Base-by-base conservation (phyloP, 2,329 filamentous ascomycete genomes). In the Tolypocladium ophioglossoides region DNA sequence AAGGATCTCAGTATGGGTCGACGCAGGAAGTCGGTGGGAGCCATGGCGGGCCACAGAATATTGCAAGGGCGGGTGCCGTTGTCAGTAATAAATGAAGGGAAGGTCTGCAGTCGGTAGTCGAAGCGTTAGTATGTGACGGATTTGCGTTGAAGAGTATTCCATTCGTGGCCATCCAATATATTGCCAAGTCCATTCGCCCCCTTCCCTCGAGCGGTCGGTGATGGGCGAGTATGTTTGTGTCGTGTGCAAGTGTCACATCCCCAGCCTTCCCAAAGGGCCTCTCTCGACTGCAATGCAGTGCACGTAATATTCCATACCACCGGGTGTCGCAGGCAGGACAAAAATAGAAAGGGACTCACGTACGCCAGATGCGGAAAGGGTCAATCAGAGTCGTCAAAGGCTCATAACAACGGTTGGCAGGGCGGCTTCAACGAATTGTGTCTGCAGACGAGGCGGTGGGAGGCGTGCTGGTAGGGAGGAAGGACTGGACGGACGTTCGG, bases 401-500 rank as follows among this genome's bases (percentile, higher is more conserved):
- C 22, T 34, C 39, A 48, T 50, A 30, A 50, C 46, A 50, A 54
- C 41, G 44, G 46, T 22, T 50, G 32, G 52, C 22, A 44, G 20
- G 51, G 27, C 11, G 18, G 40, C 30, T 5, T 12, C 3, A 20
- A 27, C 18, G 32, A 40, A 51, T 49, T 51, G 54, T 24, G 47
- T 46, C 50, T 40, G 49, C 52, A 49, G 50, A 38, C 55, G 51
- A 49, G 51, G 35, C 30, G 47, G 32, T 10, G 18, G 41, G 44
- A 44, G 40, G 24, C 16, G 24, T 10, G 41, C 41, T 50, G 38
- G 37, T 16, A 32, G 35, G 30, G 35, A 30, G 12, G 22, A 70
- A 69, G 61, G 69, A 71, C 64, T 64, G 72, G 72, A 71, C 70
- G 69, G 68, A 70, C 64, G 66, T 62, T 61, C 65, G 58, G 63